Percentiles rank a stretch among this genome's conserved stretches.
Conservation (phyloP, 2,329 filamentous ascomycete genomes). For the Ophidiomyces ophidiicola region DNA sequence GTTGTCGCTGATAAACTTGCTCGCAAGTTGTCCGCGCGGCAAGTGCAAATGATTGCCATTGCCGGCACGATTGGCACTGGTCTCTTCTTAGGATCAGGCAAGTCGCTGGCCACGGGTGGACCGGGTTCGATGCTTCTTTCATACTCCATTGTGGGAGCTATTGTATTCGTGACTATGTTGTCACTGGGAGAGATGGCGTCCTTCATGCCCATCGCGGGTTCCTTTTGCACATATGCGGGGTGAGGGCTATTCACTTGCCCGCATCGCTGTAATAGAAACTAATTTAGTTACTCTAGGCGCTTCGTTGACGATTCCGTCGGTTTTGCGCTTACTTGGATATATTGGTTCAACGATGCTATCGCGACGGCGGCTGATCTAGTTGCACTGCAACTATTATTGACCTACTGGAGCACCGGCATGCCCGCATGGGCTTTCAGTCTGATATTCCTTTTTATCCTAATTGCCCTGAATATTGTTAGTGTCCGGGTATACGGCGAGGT, state of each 20-base stretch:
- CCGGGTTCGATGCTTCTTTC: slow-evolving; percentile 48
- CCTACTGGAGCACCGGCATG: slow-evolving; percentile 52
- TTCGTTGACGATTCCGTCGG: slow-evolving; percentile 36
- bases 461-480: slow-evolving; percentile 42
- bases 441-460: slow-evolving; percentile 48
- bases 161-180: slow-evolving; percentile 49
- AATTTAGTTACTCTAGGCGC: slow-evolving; percentile 20
- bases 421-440: slow-evolving; percentile 52
- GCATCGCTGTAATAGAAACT: not conserved
- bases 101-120: slow-evolving; percentile 47
- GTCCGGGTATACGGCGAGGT: slow-evolving; percentile 46
- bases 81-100: slow-evolving; percentile 51
- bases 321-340: slow-evolving; percentile 37
- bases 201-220: slow-evolving; percentile 43
- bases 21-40: slow-evolving; percentile 47
- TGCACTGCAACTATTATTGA: slow-evolving; percentile 44
- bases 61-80: slow-evolving; percentile 41
- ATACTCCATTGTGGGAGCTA: slow-evolving; percentile 45
- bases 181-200: slow-evolving; percentile 50
- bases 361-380: slow-evolving; percentile 50
- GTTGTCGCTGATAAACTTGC: slow-evolving; percentile 38
- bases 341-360: slow-evolving; percentile 55
- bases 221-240: slow-evolving; percentile 45
- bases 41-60: slow-evolving; percentile 55
- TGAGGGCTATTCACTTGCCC: slow-evolving; percentile 17